Base-by-base conservation (phyloP, 2,329 filamentous ascomycete genomes). In the Dendryphion nanum region DNA sequence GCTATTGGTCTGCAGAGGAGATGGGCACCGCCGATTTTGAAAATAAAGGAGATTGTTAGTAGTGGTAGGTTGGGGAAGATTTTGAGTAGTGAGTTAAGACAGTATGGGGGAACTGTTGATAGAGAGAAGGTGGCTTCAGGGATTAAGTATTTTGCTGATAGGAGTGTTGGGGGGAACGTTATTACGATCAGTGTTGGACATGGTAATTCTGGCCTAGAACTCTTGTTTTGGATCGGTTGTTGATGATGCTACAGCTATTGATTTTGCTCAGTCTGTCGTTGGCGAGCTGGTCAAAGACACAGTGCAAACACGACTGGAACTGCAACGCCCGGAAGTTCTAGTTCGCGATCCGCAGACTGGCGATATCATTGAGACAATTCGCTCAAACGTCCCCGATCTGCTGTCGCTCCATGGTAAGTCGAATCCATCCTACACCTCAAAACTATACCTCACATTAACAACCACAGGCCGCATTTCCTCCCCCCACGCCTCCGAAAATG, bases 61-160 rank as follows among this genome's bases (percentile, higher is more conserved):
- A 45, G 47, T 51, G 60, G 67, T 6, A 56, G 56, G 26, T 23
- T 76, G 10, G 74, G 73, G 3, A 63, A 66, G 20, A 57, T 76
- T 1, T 28, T 66, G 14, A 70, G 62, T 47, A 54, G 51, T 1
- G 53, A 53, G 4, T 53, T 63, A 41, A 32, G 32, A 1, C 46
- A 40, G 1, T 53, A 40, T 21, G 54, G 52, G 4, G 47, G 48
- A 1, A 47, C 49, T 2, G 47, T 36, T 6, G 44, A 49, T 15
- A 35, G 52, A 1, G 53, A 58, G 4, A 41, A 48, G 2, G 18
- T 48, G 13, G 45, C 49, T 2, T 18, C 30, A 2, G 30, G 33
- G 5, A 41, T 77, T 36, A 60, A 61, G 34, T 82, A 79, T 40
- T 77, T 81, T 34, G 58, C 71, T 0, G 62, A 78, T 13, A 62